Evolutionary conservation across 345 rosid species (phyloP).

Genomic region (Geranium rotundifolium): DNA sequence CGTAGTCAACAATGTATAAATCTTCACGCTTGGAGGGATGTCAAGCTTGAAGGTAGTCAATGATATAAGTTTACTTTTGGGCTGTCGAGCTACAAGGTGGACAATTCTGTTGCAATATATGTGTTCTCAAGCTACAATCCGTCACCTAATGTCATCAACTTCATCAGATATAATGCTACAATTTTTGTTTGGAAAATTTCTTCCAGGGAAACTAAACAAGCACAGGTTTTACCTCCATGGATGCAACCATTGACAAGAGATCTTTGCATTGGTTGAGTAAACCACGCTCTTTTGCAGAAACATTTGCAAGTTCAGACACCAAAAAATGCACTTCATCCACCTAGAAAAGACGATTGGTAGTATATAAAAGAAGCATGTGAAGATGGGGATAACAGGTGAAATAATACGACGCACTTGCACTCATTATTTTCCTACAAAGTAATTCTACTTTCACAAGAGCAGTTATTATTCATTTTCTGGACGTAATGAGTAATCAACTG

Average conservation of each 20-base stretch:
- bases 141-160: constrained; percentile 32
- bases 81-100: constrained; percentile 21
- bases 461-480: too few species aligned
- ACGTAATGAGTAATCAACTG: too few species aligned
- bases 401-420: too few species aligned
- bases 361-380: too few species aligned
- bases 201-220: background rate
- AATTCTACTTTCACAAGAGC: too few species aligned
- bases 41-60: constrained; percentile 8
- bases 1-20: too few species aligned
- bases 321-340: constrained; percentile 35
- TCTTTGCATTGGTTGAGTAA: constrained; percentile 39
- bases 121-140: constrained; percentile 49
- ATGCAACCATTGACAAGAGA: constrained; percentile 36
- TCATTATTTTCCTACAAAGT: too few species aligned
- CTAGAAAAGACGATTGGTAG: constrained; percentile 18
- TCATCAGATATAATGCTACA: background rate
- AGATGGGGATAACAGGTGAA: too few species aligned
- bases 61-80: constrained; percentile 19
- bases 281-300: constrained; percentile 37
- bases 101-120: constrained; percentile 28
- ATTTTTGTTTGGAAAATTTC: background rate
- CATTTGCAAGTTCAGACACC: constrained; percentile 33
- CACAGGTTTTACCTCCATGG: constrained; percentile 36
- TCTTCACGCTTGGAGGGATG: background rate